Evolutionary conservation across 176 grass and related monocot genomes (phyloP).

Genomic region (Urochloa ruziziensis): DNA sequence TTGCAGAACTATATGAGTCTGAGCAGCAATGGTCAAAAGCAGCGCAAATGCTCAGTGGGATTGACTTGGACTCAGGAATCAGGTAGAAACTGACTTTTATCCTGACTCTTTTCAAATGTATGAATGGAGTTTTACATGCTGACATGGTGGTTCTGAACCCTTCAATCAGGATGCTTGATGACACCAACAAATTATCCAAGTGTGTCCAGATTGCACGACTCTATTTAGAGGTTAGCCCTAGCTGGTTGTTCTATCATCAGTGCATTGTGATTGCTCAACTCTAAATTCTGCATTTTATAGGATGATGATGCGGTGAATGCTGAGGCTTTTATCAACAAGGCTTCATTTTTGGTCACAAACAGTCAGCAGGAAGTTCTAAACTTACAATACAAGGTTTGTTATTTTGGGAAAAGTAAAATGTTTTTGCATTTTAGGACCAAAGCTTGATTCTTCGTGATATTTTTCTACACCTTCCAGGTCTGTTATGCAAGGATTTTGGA

Average conservation of each 20-base stretch:
- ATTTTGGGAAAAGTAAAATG: neutral
- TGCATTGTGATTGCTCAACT: neutral
- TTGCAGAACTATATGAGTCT: constrained; percentile 94
- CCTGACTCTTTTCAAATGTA: neutral
- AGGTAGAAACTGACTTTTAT: constrained; percentile 47
- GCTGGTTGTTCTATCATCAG: neutral
- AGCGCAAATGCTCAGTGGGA: constrained; percentile 95
- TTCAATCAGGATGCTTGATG: constrained; percentile 81
- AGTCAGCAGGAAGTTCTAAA: constrained; percentile 90
- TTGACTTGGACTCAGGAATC: constrained; percentile 98
- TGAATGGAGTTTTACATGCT: neutral
- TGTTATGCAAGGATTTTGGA: constrained; percentile 99
- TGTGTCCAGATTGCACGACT: constrained; percentile 95
- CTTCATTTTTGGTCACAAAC: constrained; percentile 90
- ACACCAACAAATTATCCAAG: constrained; percentile 94
- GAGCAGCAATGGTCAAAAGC: constrained; percentile 98
- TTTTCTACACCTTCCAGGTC: constrained; percentile 52
- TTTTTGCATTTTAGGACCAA: neutral
- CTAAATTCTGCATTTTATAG: constrained; percentile 35
- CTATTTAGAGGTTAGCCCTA: constrained; percentile 84
- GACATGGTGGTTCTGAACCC: neutral
- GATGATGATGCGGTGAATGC: constrained; percentile 98
- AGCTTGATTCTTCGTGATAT: neutral
- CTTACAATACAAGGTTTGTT: constrained; percentile 86
- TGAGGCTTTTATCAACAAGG: constrained; percentile 98